Percentiles rank a stretch among this genome's conserved stretches.
Evolutionary conservation across 805 yeast genomes (phyloP).

Genomic region (Spathaspora girioi): DNA sequence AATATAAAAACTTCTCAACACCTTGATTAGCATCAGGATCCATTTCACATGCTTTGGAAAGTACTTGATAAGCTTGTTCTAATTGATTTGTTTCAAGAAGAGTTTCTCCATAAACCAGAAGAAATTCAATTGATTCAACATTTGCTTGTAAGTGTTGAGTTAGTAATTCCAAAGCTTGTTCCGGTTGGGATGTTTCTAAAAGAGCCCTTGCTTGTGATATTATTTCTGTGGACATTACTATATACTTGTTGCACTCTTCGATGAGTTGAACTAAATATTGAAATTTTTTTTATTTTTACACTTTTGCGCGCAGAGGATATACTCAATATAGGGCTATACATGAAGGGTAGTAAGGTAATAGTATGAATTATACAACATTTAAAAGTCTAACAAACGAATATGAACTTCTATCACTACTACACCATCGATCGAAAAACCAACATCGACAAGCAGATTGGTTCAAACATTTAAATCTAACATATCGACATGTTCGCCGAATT

Average conservation of each 20-base stretch:
- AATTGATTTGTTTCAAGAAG: conserved; percentile 77
- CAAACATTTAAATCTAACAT: conserved; percentile 60
- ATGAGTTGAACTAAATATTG: not conserved
- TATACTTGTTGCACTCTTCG: not conserved
- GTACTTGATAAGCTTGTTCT: conserved; percentile 67
- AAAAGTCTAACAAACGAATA: conserved; percentile 40
- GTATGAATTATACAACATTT: conserved; percentile 1
- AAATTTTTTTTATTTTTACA: not conserved
- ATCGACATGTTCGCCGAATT: conserved; percentile 48
- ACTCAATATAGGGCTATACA: not conserved
- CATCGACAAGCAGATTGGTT: conserved; percentile 77
- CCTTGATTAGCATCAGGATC: conserved; percentile 68
- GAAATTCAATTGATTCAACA: conserved; percentile 40
- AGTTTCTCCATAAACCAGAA: conserved; percentile 69
- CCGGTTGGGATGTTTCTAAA: conserved; percentile 48
- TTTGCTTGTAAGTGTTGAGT: conserved; percentile 28
- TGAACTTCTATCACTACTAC: conserved; percentile 55
- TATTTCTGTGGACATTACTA: not conserved
- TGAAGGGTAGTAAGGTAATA: not conserved
- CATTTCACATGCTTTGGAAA: conserved; percentile 57
- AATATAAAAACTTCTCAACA: conserved; percentile 79
- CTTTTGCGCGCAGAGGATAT: not conserved
- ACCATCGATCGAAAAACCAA: conserved; percentile 74
- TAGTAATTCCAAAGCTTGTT: conserved; percentile 48
- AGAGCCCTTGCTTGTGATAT: conserved; percentile 38